Evolutionary conservation across 192 early-diverging fungal species (phyloP), one percentile per base, ranked within the genome.

Genomic region (Gryganskiella cystojenkinii): DNA sequence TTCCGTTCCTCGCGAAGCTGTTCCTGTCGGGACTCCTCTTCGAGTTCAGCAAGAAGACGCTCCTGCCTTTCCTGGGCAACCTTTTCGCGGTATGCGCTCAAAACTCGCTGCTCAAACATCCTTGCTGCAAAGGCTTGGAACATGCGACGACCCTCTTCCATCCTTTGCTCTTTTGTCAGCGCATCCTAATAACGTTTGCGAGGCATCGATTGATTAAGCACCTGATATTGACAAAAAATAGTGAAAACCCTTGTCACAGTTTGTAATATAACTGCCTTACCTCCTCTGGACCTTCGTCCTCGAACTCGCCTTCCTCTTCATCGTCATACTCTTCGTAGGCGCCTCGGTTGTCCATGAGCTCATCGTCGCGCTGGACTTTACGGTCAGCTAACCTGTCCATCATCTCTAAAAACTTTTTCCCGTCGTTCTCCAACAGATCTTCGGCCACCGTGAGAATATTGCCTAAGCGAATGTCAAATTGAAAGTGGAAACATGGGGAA

Each of bases 71-170:
- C 95, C 33, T 88, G 89, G 5, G 94, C 96, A 19, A 96, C 90
- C 84, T 97, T 95, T 84, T 99, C 97, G 37, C 95, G 90, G 69
- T 97, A 99, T 4, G 95, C 93, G 59, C 90, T 87, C 45, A 99
- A 81, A 6, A 99, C 95, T 13, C 97, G 90, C 69, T 99, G 95
- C 80, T 98, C 97, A 88, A 99, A 97, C 88, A 99, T 93, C 51
- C 93, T 92, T 22, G 97, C 95, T 9, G 95, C 95, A 88, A 98
- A 96, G 31, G 96, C 92, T 79, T 96, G 95, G 75, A 99, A 98
- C 90, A 95, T 95, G 11, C 91, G 88, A 22, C 95, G 89, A 9
- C 94, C 93, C 66, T 97, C 95, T 64, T 99, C 95, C 82, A 95
- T 95, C 28, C 94, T 89, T 63, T 92, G 91, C 71, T 97, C 94